These are phyloP conservation scores for Flammula alnicola DNA, from an alignment of 1,284 basidiomycete genomes.

Conservation along the genomic window DNA sequence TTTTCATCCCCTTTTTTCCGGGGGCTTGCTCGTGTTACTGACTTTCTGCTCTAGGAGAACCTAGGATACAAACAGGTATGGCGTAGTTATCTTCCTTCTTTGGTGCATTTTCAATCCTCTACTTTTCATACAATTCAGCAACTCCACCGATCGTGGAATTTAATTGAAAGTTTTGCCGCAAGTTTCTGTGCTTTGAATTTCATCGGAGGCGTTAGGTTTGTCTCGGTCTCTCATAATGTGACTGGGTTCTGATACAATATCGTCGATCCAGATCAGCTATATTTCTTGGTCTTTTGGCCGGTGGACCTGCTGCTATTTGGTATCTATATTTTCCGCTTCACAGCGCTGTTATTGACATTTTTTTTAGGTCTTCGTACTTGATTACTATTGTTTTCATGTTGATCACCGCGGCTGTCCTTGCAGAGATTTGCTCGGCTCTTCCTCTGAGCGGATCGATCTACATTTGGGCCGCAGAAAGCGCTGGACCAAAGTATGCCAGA, in stretches of 20 bases:
- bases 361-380: constrained; percentile 75
- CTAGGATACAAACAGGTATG: constrained; percentile 83
- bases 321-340: constrained; percentile 29
- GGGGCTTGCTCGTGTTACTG: constrained; percentile 51
- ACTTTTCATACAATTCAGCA: constrained; percentile 48
- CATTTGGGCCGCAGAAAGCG: constrained; percentile 89
- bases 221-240: constrained; percentile 2
- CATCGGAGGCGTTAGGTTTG: constrained; percentile 80
- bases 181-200: constrained; percentile 87
- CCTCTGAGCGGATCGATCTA: constrained; percentile 89
- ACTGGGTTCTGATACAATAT: background rate
- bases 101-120: constrained; percentile 9
- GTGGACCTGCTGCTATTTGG: constrained; percentile 86
- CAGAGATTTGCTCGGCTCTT: constrained; percentile 85
- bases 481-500: constrained; percentile 80
- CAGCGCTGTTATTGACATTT: constrained; percentile 2
- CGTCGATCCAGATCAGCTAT: constrained; percentile 60
- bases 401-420: constrained; percentile 83
- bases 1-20: constrained; percentile 42
- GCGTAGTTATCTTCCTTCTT: constrained; percentile 1
- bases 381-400: constrained; percentile 83
- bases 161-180: constrained; percentile 82
- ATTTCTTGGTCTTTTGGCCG: constrained; percentile 82
- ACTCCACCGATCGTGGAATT: constrained; percentile 82
- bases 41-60: constrained; percentile 60